Evolutionary conservation across 495 filamentous ascomycete species (phyloP), one percentile per base, ranked within the genome.

Genomic region (Immersiella caudata): DNA sequence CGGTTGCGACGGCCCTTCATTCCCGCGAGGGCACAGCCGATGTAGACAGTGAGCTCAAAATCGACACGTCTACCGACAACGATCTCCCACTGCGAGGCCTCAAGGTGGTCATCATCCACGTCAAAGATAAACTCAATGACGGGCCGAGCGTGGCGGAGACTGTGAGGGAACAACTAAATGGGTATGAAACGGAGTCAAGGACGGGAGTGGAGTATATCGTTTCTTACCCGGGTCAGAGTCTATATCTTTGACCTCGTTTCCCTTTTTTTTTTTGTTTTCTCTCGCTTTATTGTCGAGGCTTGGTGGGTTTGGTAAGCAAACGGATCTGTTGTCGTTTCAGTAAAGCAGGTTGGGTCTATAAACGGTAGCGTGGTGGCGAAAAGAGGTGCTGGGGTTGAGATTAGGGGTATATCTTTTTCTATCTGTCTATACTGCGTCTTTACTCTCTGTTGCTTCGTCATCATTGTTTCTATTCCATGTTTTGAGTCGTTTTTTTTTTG

Each of bases 161-260:
- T 3, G 95, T 98, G 12, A 70, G 94, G n/a, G 66, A 74, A 63
- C 84, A 96, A 70, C 77, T 97, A 57, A 67, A 76, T 61, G 81
- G 82, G 51, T 84, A 89, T 68, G 91, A 91, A 64, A 73, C 78
- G 57, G 79, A 82, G 60, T 83, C 84, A 6, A 81, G 82, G 63
- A 67, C 97, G 69, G 96, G 95, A 0, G 94, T 92, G 70, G 85
- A 89, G 65, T 97, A 96, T 79, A 79, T 88, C 8, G 81, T 97
- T 54, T 86, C 88, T 6, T 77, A 80, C 69, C 76, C 80, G 56
- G 89, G 91, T 24, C 78, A 82, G 72, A 75, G 72, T 40, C 68
- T 80, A 40, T 65, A 73, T 9, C 70, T 82, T 0, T 81, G 58
- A 77, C 16, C 18, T 6, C n/a, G 7, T 18, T 1, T n/a, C n/a